Conservation (phyloP, 2,329 filamentous ascomycete species). For the Phaeoacremonium minimum region DNA sequence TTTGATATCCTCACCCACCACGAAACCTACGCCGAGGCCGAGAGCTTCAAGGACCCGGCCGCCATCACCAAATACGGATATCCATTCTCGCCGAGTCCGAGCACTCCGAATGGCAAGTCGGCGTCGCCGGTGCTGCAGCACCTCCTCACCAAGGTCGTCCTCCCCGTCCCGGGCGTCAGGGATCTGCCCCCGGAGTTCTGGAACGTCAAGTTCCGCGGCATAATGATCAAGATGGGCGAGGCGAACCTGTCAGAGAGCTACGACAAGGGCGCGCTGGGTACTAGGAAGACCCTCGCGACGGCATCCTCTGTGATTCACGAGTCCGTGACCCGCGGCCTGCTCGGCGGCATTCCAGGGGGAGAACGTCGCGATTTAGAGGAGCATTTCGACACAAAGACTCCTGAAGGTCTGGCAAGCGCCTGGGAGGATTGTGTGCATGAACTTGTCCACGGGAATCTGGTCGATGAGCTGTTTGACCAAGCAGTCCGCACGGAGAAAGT, state of each 20-base stretch:
- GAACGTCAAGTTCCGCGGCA: slow-evolving; percentile 53
- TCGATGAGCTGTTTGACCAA: slow-evolving; percentile 61
- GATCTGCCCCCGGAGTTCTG: slow-evolving; percentile 63
- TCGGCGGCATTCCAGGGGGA: slow-evolving; percentile 52
- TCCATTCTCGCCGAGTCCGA: slow-evolving; percentile 47
- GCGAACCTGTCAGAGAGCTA: slow-evolving; percentile 77
- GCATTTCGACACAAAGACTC: slow-evolving; percentile 54
- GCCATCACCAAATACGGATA: slow-evolving; percentile 66
- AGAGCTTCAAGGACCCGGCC: slow-evolving; percentile 62
- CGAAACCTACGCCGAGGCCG: slow-evolving; percentile 64
- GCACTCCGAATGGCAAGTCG: slow-evolving; percentile 27
- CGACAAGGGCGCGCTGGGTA: slow-evolving; percentile 71
- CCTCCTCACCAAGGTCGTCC: slow-evolving; percentile 59
- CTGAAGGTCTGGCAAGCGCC: slow-evolving; percentile 56
- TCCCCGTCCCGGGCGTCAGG: slow-evolving; percentile 62
- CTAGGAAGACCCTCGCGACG: slow-evolving; percentile 70
- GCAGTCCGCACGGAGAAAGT: slow-evolving; percentile 57
- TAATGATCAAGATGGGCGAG: slow-evolving; percentile 59
- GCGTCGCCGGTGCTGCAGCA: slow-evolving; percentile 64
- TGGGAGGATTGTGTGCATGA: slow-evolving; percentile 66
- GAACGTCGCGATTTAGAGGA: slow-evolving; percentile 15
- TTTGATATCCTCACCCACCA: slow-evolving; percentile 57
- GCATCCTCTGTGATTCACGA: slow-evolving; percentile 67
- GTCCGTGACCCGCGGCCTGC: slow-evolving; percentile 59
- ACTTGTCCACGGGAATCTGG: slow-evolving; percentile 62